Evolutionary conservation across 306 rosid species (phyloP).

Genomic region (Castanospermum australe): DNA sequence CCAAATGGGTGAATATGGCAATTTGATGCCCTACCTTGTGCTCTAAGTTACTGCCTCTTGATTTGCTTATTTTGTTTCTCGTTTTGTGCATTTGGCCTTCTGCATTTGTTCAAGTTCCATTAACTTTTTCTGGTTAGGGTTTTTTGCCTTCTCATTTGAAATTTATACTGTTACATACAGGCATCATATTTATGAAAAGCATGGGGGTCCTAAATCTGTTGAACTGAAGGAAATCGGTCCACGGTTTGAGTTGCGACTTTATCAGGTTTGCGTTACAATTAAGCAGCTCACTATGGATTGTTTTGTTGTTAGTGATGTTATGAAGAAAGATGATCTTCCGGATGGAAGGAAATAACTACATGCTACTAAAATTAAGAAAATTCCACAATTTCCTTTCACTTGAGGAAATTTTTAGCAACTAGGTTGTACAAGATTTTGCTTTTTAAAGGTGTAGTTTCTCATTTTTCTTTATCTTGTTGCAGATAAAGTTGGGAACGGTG

Average conservation of each 20-base stretch:
- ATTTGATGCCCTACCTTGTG: neutral
- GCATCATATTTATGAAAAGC: constrained; percentile 86
- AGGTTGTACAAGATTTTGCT: neutral
- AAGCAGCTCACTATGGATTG: constrained; percentile 3
- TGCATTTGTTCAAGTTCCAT: constrained; percentile 10
- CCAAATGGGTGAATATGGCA: neutral
- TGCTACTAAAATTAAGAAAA: neutral
- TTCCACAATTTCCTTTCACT: neutral
- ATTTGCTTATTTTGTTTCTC: neutral
- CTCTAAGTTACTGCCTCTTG: neutral
- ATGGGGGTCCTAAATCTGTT: constrained; percentile 73
- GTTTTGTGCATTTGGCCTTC: neutral
- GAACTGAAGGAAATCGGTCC: constrained; percentile 96
- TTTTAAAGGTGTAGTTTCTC: neutral
- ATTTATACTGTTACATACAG: constrained; percentile 33
- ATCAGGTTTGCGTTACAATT: constrained; percentile 53
- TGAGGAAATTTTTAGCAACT: neutral
- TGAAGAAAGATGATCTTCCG: neutral
- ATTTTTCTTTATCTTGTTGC: constrained; percentile 21
- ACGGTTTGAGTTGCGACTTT: constrained; percentile 79
- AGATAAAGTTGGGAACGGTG: constrained; percentile 83
- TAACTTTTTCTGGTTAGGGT: neutral
- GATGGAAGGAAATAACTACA: neutral
- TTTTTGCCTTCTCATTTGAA: constrained; percentile 1
- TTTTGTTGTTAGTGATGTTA: neutral